Evolutionary conservation across 352 stramenopile species (phyloP), one percentile per base, ranked within the genome.

Genomic region (Phytophthora quininea): DNA sequence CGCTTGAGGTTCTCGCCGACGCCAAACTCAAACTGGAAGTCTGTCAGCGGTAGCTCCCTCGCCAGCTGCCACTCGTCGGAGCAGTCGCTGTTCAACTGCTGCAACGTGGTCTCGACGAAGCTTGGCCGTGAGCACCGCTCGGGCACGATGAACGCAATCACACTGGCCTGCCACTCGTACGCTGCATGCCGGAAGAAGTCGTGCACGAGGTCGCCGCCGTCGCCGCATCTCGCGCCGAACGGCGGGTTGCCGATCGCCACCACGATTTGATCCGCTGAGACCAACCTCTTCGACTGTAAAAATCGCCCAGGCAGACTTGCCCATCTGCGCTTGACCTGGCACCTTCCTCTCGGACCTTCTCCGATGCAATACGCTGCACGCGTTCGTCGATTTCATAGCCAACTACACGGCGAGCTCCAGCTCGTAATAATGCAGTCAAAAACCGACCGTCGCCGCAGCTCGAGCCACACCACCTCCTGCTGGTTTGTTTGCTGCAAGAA

Each of bases 381-480:
- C 10, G 56, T 9, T 64, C 50, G 50, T 94, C 86, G 32, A 94
- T 73, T 54, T 94, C 86, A 31, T 79, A 90, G 10, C 74, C 86
- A 12, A 89, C 19, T 27, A 94, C 73, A 19, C 67, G 58, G 3
- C 42, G 71, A 3, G 74, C 84, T 24, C 84, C 81, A 32, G 63
- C 59, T 29, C 51, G 64, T 3, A 84, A n/a, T 2, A 94, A 59
- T 7, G 73, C 73, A 1, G 64, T 46, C 0, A 91, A 56, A 30
- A 94, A 79, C 40, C 83, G 71, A 1, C 84, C 86, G 54, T 91
- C 80, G 24, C 86, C 86, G 57, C 83, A 94, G 27, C 84, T 94
- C 86, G 15, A 94, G 73, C 77, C 81, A 92, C 38, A 80, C 49
- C 15, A 80, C 61, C 11, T 69, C 46, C 4, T 69, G 57, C 4